Evolutionary conservation across 2,329 filamentous ascomycete genomes (phyloP), one percentile per base, ranked within the genome.

Genomic region (Sporothrix brunneoviolacea): DNA sequence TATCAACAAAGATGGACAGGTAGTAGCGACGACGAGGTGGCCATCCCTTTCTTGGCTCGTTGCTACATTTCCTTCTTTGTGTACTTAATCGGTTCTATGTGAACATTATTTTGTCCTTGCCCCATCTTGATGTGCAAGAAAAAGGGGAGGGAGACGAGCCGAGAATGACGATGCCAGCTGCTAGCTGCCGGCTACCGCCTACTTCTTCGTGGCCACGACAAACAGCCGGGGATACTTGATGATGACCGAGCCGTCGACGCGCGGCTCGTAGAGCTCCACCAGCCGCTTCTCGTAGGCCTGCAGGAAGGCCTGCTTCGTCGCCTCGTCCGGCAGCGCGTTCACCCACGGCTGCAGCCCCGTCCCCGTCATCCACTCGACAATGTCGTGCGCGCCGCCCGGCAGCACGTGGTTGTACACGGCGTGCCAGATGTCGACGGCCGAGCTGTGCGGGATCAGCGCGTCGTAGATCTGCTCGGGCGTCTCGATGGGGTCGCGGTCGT

Each of bases 301-400:
- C 47, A 80, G 52, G 56, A 74, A 82, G 1, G 42, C 67, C 9
- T 67, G 61, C 52, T 64, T 69, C 28, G 74, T 67, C 3, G 64
- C 62, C 4, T 59, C 57, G 1, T 63, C 61, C 0, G 60, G 56
- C 33, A 82, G 64, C 4, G 68, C 64, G 40, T 80, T 68, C 48
- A 82, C 47, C 56, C 70, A 83, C 0, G 79, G 79, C 56, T 70
- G 67, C 56, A 83, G 59, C 0, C 77, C 79, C 0, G 76, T 80
- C 0, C 76, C 74, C 55, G 73, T 75, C 3, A 82, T 73, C 79
- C 79, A 83, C 60, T 81, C 77, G 6, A 82, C 72, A 37, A 83
- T 74, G 1, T 68, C 73, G 12, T 62, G 54, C 18, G 75, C 75
- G 19, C 66, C 69, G 19, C 66, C 68, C 3, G 69, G 64, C 51